These are phyloP conservation scores for Myriangium duriaei DNA, from an alignment of 2,329 filamentous ascomycete species.

Conservation along the genomic window DNA sequence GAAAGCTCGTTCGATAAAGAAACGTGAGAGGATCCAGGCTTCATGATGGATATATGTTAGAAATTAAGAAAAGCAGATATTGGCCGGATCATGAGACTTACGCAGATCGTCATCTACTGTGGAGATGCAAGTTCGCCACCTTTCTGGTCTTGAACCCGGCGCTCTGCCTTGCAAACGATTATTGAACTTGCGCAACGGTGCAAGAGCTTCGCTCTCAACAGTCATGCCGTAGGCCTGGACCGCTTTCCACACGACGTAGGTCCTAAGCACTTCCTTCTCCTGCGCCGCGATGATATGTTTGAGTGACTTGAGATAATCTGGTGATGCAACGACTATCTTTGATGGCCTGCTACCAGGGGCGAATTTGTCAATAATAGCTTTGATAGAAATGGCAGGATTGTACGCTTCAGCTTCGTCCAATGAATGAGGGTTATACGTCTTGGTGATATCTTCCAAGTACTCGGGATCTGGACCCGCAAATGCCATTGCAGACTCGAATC, in stretches of 20 bases:
- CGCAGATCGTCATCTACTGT: conserved; percentile 46
- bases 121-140: conserved; percentile 53
- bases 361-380: conserved; percentile 18
- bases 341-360: conserved; percentile 17
- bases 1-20: conserved; percentile 58
- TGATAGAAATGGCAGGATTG: conserved; percentile 30
- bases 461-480: conserved; percentile 45
- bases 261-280: conserved; percentile 42
- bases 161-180: conserved; percentile 48
- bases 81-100: not conserved
- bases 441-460: conserved; percentile 49
- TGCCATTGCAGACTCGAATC: conserved; percentile 24
- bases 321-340: conserved; percentile 46
- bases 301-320: conserved; percentile 47
- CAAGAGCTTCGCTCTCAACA: conserved; percentile 47
- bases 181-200: conserved; percentile 46
- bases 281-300: conserved; percentile 43
- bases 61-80: no score
- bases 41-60: not conserved
- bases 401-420: conserved; percentile 38
- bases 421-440: conserved; percentile 53
- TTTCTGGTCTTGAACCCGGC: conserved; percentile 48
- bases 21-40: conserved; percentile 54
- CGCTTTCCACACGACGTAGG: conserved; percentile 54
- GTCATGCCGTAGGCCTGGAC: conserved; percentile 41